phyloP scores from a whole-genome alignment of 163 green algal species.

The Chlorella variabilis region DNA sequence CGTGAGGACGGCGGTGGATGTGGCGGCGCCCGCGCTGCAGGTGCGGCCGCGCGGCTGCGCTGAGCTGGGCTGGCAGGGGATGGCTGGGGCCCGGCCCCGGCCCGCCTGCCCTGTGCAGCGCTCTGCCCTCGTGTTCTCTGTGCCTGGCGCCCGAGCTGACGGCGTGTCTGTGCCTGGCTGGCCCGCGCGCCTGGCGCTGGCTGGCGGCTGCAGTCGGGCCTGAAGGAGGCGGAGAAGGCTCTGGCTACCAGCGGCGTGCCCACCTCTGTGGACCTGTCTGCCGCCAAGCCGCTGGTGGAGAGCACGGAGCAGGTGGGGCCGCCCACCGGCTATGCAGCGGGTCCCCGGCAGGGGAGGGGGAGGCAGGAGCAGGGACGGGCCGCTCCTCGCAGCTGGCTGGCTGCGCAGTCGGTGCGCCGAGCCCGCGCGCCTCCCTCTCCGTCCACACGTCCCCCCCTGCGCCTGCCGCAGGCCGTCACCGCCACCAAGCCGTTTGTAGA shows the following conservation, averaged over 20 bases:
- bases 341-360: background rate
- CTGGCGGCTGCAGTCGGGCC: constrained; percentile 66
- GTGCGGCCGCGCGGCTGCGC: constrained; percentile 2
- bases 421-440: too few species aligned
- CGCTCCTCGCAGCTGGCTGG: too few species aligned
- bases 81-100: too few species aligned
- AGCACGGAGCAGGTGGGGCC: constrained; percentile 31
- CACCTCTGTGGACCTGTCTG: constrained; percentile 22
- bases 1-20: constrained; percentile 57
- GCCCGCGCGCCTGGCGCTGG: too few species aligned
- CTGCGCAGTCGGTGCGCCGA: too few species aligned
- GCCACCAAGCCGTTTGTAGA: constrained; percentile 29
- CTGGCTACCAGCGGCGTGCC: constrained; percentile 47
- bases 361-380: too few species aligned
- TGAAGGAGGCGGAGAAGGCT: constrained; percentile 47
- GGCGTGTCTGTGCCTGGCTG: too few species aligned
- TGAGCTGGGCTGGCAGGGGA: too few species aligned
- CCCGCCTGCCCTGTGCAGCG: background rate
- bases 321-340: too few species aligned
- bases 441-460: too few species aligned
- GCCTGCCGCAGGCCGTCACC: constrained; percentile 1
- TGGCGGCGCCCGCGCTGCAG: constrained; percentile 64
- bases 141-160: too few species aligned
- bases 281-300: constrained; percentile 59
- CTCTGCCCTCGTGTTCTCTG: too few species aligned